Conservation (phyloP, 2,329 filamentous ascomycete species). For the Botrytis fragariae region DNA sequence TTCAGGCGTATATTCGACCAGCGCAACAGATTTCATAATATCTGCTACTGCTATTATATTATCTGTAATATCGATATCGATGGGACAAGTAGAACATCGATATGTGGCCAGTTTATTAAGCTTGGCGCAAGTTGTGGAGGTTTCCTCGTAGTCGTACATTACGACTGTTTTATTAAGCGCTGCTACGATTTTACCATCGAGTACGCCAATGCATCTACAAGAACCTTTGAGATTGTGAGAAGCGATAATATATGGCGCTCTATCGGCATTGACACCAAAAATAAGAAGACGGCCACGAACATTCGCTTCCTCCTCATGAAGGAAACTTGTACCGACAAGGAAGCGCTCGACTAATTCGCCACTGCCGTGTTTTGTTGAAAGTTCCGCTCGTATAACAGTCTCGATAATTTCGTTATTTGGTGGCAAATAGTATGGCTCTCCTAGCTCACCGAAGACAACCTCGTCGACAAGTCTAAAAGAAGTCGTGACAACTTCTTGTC, state of each 20-base stretch:
- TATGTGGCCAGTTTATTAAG: slow-evolving; percentile 73
- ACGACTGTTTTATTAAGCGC: slow-evolving; percentile 85
- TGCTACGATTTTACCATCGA: slow-evolving; percentile 76
- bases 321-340: slow-evolving; percentile 82
- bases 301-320: slow-evolving; percentile 50
- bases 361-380: slow-evolving; percentile 58
- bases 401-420: slow-evolving; percentile 73
- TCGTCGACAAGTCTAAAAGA: slow-evolving; percentile 91
- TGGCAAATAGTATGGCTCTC: slow-evolving; percentile 54
- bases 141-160: slow-evolving; percentile 55
- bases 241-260: slow-evolving; percentile 69
- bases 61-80: slow-evolving; percentile 72
- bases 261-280: slow-evolving; percentile 74
- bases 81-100: slow-evolving; percentile 77
- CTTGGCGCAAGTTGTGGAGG: slow-evolving; percentile 52
- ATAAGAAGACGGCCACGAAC: slow-evolving; percentile 78
- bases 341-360: slow-evolving; percentile 69
- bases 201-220: slow-evolving; percentile 73
- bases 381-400: slow-evolving; percentile 72
- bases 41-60: slow-evolving; percentile 82
- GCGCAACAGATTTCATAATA: slow-evolving; percentile 85
- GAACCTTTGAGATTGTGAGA: slow-evolving; percentile 72
- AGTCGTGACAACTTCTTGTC: slow-evolving; percentile 73
- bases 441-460: slow-evolving; percentile 76
- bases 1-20: slow-evolving; percentile 68